Percentiles rank a stretch among this genome's conserved stretches.
Evolutionary conservation across 495 filamentous ascomycete species (phyloP).

Genomic region (Podospora fimiseda): DNA sequence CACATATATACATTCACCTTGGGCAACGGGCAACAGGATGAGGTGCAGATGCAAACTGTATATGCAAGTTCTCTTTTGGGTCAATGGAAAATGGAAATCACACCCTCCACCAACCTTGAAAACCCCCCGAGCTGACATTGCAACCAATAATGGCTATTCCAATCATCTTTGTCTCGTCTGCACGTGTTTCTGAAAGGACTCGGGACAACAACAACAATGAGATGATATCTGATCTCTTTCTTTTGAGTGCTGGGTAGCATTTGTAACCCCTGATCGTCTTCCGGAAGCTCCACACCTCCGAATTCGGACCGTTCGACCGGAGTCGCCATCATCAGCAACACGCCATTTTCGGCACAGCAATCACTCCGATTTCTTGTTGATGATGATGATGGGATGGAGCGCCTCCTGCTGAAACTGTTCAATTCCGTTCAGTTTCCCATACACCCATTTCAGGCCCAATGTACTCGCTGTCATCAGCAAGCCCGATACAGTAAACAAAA

Average conservation of each 20-base stretch:
- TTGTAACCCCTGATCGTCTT: too few species aligned
- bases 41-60: background rate
- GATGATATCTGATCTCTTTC: too few species aligned
- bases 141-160: too few species aligned
- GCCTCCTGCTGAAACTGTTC: conserved; percentile 32
- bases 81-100: background rate
- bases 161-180: background rate
- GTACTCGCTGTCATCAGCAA: conserved; percentile 66
- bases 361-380: too few species aligned
- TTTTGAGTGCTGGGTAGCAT: too few species aligned
- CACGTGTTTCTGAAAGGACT: background rate
- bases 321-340: background rate
- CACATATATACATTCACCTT: background rate
- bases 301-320: conserved; percentile 1
- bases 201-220: background rate
- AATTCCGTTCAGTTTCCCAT: conserved; percentile 64
- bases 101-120: background rate
- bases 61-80: background rate
- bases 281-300: conserved; percentile 2
- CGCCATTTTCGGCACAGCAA: conserved; percentile 3
- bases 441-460: conserved; percentile 56
- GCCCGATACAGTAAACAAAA: conserved; percentile 65
- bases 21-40: too few species aligned
- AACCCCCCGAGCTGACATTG: background rate
- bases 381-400: conserved; percentile 15